A percentile compares a stretch with the other conserved stretches of the same genome.
phyloP scores from a whole-genome alignment of 202 grass and related monocot genomes.

The Panicum hallii region DNA sequence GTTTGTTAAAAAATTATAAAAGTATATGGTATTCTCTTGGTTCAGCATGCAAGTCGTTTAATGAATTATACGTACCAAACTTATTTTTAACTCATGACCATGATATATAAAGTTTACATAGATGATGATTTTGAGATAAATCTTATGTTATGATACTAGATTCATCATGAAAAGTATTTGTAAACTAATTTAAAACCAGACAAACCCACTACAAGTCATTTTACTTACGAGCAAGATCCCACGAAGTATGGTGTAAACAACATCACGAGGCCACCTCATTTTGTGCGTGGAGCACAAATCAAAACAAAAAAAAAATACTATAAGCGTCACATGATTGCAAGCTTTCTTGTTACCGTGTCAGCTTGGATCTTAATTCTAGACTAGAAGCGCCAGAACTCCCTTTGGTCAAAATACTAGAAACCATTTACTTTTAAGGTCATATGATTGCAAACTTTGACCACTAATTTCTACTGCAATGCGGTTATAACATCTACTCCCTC shows the following conservation, averaged over 20 bases:
- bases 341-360: background rate
- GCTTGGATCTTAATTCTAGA: background rate
- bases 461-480: background rate
- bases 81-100: background rate
- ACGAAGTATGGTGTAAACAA: too few relatives aligned
- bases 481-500: background rate
- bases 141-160: too few relatives aligned
- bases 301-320: too few relatives aligned
- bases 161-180: too few relatives aligned
- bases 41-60: background rate
- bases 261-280: too few relatives aligned
- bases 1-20: background rate
- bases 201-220: too few relatives aligned
- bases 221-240: too few relatives aligned
- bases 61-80: background rate
- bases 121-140: too few relatives aligned
- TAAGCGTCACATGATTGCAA: too few relatives aligned
- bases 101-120: background rate
- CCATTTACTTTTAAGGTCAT: background rate
- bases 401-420: background rate
- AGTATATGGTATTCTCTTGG: background rate
- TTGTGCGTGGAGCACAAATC: too few relatives aligned
- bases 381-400: background rate
- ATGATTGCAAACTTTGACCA: background rate
- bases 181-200: too few relatives aligned